These are phyloP conservation scores for Malus hybrid DNA, from an alignment of 331 rosid genomes.

Conservation along the genomic window DNA sequence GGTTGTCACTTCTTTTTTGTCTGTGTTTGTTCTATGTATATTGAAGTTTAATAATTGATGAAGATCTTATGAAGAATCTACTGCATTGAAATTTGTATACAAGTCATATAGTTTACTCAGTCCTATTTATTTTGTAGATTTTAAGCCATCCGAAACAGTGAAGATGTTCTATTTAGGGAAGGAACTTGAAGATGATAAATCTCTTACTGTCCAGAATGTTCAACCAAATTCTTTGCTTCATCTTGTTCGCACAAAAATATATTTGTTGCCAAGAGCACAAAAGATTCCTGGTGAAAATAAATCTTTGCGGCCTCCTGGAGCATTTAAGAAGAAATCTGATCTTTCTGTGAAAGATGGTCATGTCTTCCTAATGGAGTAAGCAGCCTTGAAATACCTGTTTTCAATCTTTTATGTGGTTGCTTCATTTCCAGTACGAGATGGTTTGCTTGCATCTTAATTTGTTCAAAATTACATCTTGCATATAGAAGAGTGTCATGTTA, in stretches of 20 bases:
- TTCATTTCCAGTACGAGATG: neutral
- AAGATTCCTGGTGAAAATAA: constrained; percentile 79
- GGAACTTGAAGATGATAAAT: constrained; percentile 71
- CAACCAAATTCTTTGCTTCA: constrained; percentile 78
- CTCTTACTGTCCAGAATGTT: constrained; percentile 80
- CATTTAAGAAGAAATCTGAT: constrained; percentile 96
- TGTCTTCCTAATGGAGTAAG: constrained; percentile 94
- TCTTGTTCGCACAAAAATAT: constrained; percentile 79
- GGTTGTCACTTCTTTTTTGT: constrained; percentile 46
- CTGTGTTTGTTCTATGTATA: constrained; percentile 5
- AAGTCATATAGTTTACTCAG: neutral
- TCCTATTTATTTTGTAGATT: constrained; percentile 40
- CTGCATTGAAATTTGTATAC: no score
- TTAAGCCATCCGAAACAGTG: constrained; percentile 70
- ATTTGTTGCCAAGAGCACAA: constrained; percentile 70
- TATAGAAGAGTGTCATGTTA: no score
- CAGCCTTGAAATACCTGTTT: constrained; percentile 16
- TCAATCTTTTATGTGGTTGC: neutral
- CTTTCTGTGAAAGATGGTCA: constrained; percentile 90
- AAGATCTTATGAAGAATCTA: neutral
- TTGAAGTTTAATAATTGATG: neutral
- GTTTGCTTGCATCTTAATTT: neutral
- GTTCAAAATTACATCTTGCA: no score
- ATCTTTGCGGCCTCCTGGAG: constrained; percentile 88
- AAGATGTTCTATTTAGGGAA: constrained; percentile 65